Conservation (phyloP, 2,329 filamentous ascomycete genomes). For the Aureobasidium sp. region DNA sequence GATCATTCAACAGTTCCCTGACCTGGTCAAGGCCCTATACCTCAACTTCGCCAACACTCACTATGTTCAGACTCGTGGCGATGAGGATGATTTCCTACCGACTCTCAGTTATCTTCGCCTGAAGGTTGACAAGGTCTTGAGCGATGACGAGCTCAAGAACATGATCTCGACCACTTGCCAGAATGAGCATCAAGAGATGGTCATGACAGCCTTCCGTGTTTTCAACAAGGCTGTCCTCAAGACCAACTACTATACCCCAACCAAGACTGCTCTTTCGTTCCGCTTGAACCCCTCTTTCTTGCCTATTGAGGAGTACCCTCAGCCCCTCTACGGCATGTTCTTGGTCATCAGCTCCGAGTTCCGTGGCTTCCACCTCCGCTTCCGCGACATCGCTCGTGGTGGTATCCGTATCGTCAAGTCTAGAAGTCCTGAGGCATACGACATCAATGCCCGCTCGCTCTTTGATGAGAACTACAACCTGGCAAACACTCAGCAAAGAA, state of each 20-base stretch:
- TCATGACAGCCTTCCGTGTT: conserved; percentile 91
- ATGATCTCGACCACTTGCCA: conserved; percentile 71
- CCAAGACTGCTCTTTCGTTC: conserved; percentile 97
- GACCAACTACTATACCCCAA: conserved; percentile 97
- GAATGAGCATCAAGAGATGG: conserved; percentile 96
- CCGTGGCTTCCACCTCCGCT: conserved; percentile 92
- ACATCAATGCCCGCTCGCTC: conserved; percentile 90
- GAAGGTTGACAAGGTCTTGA: conserved; percentile 66
- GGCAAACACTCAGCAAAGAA: conserved; percentile 96
- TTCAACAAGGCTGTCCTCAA: conserved; percentile 94
- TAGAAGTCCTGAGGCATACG: conserved; percentile 88
- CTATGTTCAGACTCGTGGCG: conserved; percentile 59
- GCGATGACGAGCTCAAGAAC: conserved; percentile 65
- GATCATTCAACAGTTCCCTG: conserved; percentile 87
- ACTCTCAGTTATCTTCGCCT: conserved; percentile 61
- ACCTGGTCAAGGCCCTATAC: conserved; percentile 80
- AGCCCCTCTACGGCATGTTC: conserved; percentile 96
- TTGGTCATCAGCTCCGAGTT: conserved; percentile 95
- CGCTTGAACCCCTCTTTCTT: conserved; percentile 84
- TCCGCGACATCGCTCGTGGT: conserved; percentile 92
- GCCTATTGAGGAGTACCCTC: conserved; percentile 85
- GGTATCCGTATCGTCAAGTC: conserved; percentile 99
- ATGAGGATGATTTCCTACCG: conserved; percentile 62
- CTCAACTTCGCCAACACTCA: conserved; percentile 87
- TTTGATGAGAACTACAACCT: conserved; percentile 99